Evolutionary conservation across 768 basidiomycete species (phyloP).

Genomic region (Trichaptum fuscoviolaceum): DNA sequence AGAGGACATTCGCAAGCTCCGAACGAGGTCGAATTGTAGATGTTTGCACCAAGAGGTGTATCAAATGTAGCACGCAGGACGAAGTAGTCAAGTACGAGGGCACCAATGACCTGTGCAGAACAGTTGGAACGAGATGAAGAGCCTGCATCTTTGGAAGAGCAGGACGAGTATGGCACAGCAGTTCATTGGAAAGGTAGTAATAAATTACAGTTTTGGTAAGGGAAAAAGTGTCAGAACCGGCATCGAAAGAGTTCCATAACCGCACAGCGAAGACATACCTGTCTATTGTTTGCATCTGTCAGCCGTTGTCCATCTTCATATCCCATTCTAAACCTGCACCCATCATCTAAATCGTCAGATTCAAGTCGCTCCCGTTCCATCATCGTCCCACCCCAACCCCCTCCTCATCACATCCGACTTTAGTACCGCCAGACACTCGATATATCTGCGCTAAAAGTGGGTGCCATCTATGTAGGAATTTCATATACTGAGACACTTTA

Average conservation of each 20-base stretch:
- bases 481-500: no score
- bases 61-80: no score
- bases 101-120: no score
- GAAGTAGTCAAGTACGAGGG: no score
- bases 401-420: conserved; percentile 25
- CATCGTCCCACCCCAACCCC: conserved; percentile 30
- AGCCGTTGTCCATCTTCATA: conserved; percentile 62
- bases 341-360: conserved; percentile 65
- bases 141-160: neutral
- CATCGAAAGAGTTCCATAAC: neutral
- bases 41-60: no score
- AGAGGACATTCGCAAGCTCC: neutral
- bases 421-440: conserved; percentile 12
- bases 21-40: no score
- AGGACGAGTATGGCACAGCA: neutral
- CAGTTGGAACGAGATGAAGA: neutral
- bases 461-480: no score
- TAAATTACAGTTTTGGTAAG: neutral
- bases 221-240: neutral
- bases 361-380: conserved; percentile 38
- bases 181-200: neutral
- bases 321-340: conserved; percentile 65
- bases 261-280: no score
- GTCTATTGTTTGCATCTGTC: neutral
- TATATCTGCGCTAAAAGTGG: neutral